phyloP scores from a whole-genome alignment of 2,329 filamentous ascomycete genomes.

The Colletotrichum sublineola region DNA sequence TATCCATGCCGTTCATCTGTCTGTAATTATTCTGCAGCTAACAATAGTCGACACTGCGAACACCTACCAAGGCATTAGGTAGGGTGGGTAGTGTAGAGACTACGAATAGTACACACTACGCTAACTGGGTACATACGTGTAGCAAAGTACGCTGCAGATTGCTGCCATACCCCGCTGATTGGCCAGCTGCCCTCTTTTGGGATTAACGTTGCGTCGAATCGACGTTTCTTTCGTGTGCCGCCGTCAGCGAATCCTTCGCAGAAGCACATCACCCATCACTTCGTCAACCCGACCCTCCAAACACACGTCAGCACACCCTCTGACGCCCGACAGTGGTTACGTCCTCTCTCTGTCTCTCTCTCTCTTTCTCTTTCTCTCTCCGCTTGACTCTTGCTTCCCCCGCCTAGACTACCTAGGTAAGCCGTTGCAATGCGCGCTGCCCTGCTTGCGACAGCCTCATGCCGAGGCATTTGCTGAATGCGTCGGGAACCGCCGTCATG shows the following conservation, averaged over 20 bases:
- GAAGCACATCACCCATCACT: neutral
- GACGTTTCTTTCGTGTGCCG: neutral
- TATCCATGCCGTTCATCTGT: neutral
- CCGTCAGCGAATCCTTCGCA: neutral
- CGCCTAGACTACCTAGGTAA: neutral
- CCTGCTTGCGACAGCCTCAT: neutral
- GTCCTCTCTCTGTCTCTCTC: neutral
- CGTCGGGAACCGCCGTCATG: neutral
- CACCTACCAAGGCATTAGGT: no score
- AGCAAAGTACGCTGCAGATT: neutral
- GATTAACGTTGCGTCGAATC: neutral
- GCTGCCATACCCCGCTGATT: neutral
- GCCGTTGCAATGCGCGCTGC: neutral
- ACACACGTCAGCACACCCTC: constrained; percentile 7
- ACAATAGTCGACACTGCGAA: no score
- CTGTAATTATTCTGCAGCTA: neutral
- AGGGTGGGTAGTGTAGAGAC: no score
- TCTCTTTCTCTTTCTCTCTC: no score
- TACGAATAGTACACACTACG: neutral
- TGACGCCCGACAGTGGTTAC: neutral
- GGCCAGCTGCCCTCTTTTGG: neutral
- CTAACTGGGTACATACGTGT: neutral
- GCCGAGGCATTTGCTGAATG: neutral
- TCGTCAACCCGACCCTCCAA: neutral
- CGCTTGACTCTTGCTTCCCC: neutral